Percentiles rank a stretch among this genome's conserved stretches.
Conservation (phyloP, 352 stramenopile species). For the Phytophthora constricta region DNA sequence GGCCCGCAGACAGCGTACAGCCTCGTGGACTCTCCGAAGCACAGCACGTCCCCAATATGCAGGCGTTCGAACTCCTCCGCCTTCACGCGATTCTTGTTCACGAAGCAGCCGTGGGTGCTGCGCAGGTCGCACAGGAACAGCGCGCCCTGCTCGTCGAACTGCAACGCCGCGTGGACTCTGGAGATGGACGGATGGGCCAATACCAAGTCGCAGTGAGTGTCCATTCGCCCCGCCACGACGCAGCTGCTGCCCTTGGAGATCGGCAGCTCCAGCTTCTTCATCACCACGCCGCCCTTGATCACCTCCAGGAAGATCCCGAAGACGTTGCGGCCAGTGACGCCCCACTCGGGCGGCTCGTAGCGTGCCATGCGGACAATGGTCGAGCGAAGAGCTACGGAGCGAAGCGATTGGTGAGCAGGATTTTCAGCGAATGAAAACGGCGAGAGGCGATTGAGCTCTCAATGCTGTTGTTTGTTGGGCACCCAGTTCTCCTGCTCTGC, state of each 20-base stretch:
- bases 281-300: constrained; percentile 65
- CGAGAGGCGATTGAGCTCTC: too few species aligned
- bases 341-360: constrained; percentile 66
- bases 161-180: constrained; percentile 70
- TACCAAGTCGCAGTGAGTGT: constrained; percentile 69
- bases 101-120: constrained; percentile 85
- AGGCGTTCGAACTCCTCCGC: constrained; percentile 63
- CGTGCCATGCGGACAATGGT: constrained; percentile 21
- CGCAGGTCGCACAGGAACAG: constrained; percentile 78
- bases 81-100: constrained; percentile 80
- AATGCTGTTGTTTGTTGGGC: constrained; percentile 27
- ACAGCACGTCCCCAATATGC: constrained; percentile 84
- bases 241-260: constrained; percentile 39
- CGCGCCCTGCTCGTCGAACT: constrained; percentile 69
- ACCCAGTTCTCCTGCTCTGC: constrained; percentile 29
- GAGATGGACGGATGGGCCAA: constrained; percentile 84
- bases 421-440: constrained; percentile 4
- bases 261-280: constrained; percentile 54
- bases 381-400: neutral
- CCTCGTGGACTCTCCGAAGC: constrained; percentile 88
- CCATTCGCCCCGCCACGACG: constrained; percentile 64
- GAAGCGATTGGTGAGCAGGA: neutral
- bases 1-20: constrained; percentile 83
- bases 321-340: constrained; percentile 46
- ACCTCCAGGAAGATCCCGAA: constrained; percentile 72